Base-by-base conservation (phyloP, 495 filamentous ascomycete species). In the Baudoinia panamericana region DNA sequence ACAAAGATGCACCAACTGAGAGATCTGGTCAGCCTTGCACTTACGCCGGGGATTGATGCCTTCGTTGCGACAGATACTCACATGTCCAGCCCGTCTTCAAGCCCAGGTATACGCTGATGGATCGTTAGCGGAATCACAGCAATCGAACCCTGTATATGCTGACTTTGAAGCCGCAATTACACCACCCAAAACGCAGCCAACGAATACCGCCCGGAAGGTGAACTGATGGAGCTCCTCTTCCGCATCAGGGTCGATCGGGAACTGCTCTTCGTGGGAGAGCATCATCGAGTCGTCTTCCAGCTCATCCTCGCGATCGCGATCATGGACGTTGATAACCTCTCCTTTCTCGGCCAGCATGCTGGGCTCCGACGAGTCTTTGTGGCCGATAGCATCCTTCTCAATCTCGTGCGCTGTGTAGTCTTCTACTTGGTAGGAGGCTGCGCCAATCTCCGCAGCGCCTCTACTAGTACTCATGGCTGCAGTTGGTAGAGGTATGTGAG, bases 121-220 rank as follows among this genome's bases (percentile, higher is more conserved):
- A 8, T 10, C 6, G 35, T 27, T 11, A 38, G 8, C n/a, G 26
- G n/a, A 8, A 28, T n/a, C 26, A n/a, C 8, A 28, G 8, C 31
- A 17, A 34, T 21, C n/a, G n/a, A 22, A 20, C 5, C 5, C n/a
- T n/a, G n/a, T n/a, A n/a, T n/a, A n/a, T n/a, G n/a, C 39, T 6
- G 22, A 42, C 39, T 45, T 45, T 26, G 42, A 45, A 9, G 42
- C 42, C 4, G 42, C 42, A 25, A 45, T 45, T 11, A 45, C 42
- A 13, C 42, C 42, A 12, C 42, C 42, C 6, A 45, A 19, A 39
- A 32, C 37, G 34, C 42, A 45, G 12, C 42, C 42, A 22, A 45
- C 33, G 18, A 45, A 39, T 2, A 39, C 42, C 17, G 42, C 42
- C 7, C 42, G 33, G 18, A 45, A 37, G n/a, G 42, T 45, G 32